Evolutionary conservation across 352 stramenopile species (phyloP), one percentile per base, ranked within the genome.

Genomic region (Globisporangium acanthophoron): DNA sequence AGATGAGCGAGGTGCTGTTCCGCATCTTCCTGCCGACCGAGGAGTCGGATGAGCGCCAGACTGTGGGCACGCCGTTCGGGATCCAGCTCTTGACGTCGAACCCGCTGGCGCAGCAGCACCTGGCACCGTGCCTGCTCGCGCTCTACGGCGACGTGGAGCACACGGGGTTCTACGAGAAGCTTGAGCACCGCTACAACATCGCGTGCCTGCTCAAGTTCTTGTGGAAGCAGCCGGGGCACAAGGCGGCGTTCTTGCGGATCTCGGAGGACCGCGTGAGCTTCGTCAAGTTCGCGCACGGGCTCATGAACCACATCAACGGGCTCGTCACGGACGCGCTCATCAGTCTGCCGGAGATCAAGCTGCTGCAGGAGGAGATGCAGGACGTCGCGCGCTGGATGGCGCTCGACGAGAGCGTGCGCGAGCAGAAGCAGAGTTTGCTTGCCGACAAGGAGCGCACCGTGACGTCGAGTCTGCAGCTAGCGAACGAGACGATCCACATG

Each of bases 241-340:
- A 97, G 61, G 64, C 87, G 11, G 95, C 97, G 6, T 99, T 99
- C 66, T 74, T 92, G 45, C 66, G 76, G 29, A 98, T 99, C 62
- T 90, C 94, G 4, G 74, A 92, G 60, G 92, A 98, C 64, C 81
- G 90, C 61, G 73, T 88, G 15, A 93, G 76, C 43, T 99, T 99
- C 64, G 91, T 99, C 58, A 98, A 97, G 63, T 99, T 99, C 78
- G 94, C 97, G 8, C 98, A 99, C 65, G 97, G 97, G 16, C 88
- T 99, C 60, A 97, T 99, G 70, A 99, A 99, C 73, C 96, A 99
- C 71, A 99, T 98, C 60, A 99, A 99, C 67, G 81, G 88, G 39
- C 71, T 99, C 35, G 96, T 99, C 37, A 97, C 92, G 0, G 91
- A 88, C 69, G 96, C 97, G 6, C 94, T 99, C 62, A 96, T 98